Base-by-base conservation (phyloP, 305 asterid species). In the Solanum hybrid region DNA sequence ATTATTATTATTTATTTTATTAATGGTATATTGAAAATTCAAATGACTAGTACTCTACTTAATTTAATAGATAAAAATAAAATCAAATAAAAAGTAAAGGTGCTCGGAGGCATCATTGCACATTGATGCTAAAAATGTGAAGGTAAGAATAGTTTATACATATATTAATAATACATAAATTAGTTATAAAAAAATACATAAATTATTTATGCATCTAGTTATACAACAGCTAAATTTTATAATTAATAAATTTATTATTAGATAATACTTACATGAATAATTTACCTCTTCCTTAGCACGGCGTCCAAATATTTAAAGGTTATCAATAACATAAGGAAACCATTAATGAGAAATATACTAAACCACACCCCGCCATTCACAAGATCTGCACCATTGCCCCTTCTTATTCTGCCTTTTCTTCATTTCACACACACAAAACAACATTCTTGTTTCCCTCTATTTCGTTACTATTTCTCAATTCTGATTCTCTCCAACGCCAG, bases 281-380 rank as follows among this genome's bases (percentile, higher is more conserved):
- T 8, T 64, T 64, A 64, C 1, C 72, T 22, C 12, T 1, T 20
- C 20, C 20, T 42, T 42, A 13, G 2, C 20, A 42, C 20, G 56
- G n/a, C n/a, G 10, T 60, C 26, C 11, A 20, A 17, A 20, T 60
- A 60, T 60, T 60, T 60, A 7, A 64, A 22, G 12, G 26, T 64
- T 8, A 22, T 64, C 27, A 22, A 56, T 64, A 4, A 64, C 27
- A 64, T 10, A 8, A 64, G 27, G 69, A 6, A 64, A 64, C 72
- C 6, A 22, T 22, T 22, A 4, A 22, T 64, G 31, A 11, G 76
- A 69, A 71, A 26, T 26, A 71, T 6, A 76, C 40, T 38, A 82
- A 40, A 82, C 22, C 72, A 16, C 17, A 64, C 60, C 79, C 80
- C 89, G 82, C 69, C 89, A 86, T 86, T 64, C 82, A 66, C 88